phyloP scores from a whole-genome alignment of 192 early-diverging fungal species.

The Gryganskiella cystojenkinii region DNA sequence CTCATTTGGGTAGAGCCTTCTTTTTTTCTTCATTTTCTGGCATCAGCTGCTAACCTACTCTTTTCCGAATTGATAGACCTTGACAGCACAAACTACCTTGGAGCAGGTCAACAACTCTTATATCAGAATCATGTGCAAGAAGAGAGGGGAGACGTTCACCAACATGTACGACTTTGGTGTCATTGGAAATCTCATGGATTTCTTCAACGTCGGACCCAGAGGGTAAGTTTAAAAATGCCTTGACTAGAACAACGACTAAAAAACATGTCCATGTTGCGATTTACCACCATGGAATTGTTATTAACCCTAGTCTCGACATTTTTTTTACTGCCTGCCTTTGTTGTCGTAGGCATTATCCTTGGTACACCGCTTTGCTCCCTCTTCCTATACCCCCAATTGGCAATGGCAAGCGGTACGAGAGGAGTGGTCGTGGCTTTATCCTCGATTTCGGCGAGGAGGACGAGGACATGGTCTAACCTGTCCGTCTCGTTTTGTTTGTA shows the following conservation, averaged over 20 bases:
- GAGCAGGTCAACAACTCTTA: constrained; percentile 71
- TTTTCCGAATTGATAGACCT: constrained; percentile 32
- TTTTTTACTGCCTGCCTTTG: no score
- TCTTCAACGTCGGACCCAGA: constrained; percentile 65
- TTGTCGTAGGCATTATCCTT: constrained; percentile 51
- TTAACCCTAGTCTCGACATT: constrained; percentile 1
- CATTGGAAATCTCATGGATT: constrained; percentile 52
- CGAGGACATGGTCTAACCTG: constrained; percentile 53
- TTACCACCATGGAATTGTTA: background rate
- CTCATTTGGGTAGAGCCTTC: background rate
- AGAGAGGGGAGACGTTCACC: constrained; percentile 57
- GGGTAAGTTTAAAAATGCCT: constrained; percentile 46
- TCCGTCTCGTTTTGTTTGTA: no score
- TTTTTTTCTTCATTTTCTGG: background rate
- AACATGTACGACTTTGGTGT: constrained; percentile 59
- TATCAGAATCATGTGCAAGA: constrained; percentile 58
- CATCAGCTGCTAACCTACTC: background rate
- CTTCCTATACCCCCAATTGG: constrained; percentile 62
- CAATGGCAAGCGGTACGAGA: constrained; percentile 55
- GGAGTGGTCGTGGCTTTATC: constrained; percentile 49
- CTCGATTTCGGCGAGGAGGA: constrained; percentile 50
- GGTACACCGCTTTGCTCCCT: constrained; percentile 63
- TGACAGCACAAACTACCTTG: constrained; percentile 71
- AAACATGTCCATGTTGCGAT: background rate
- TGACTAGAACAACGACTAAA: background rate